Evolutionary conservation across 495 filamentous ascomycete species (phyloP), one percentile per base, ranked within the genome.

Genomic region (Lasiosphaeriaceae sp.): DNA sequence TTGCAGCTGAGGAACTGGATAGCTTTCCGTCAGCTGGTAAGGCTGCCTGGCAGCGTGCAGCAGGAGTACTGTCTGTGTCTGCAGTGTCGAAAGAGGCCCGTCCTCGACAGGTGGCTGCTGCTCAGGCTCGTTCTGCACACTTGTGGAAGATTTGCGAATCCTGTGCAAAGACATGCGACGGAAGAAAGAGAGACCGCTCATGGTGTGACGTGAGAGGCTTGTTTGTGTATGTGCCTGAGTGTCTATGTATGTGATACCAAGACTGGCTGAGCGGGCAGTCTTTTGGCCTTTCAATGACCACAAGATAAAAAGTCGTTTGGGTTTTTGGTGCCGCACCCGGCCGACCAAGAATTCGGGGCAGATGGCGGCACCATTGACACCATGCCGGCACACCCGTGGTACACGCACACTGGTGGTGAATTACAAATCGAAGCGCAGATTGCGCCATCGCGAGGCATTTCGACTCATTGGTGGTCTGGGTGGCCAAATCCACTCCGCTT

Each of bases 1-100:
- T 7, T 58, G 11, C 4, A 66, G 35, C 1, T 66, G 63, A 16
- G 84, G 82, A 34, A 86, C 72, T 22, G 69, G 66, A 62, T 85
- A 79, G 54, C 80, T 68, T 14, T 65, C 57, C 0, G 64, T 70
- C 51, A 75, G 52, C 34, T 66, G 31, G 57, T 80, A 80, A 50
- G 64, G 70, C 55, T 78, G 73, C 23, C 69, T 64, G 21, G 71
- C 72, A 11, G 58, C 75, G 56, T 78, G 73, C 22, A 80, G 56
- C 22, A 80, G 57, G 16, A 80, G 61, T 9, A 76, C 71, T 8
- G 73, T 71, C 54, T 81, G 78, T 37, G 64, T 67, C 45, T 63
- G 52, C 16, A 63, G 66, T 0, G 46, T 31, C 0, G 45, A 16
- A 19, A 54, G 22, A 3, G 55, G 53, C 17, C 49, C 39, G 6